Conservation (phyloP, 176 grass and related monocot species). For the Oryza longistaminata region DNA sequence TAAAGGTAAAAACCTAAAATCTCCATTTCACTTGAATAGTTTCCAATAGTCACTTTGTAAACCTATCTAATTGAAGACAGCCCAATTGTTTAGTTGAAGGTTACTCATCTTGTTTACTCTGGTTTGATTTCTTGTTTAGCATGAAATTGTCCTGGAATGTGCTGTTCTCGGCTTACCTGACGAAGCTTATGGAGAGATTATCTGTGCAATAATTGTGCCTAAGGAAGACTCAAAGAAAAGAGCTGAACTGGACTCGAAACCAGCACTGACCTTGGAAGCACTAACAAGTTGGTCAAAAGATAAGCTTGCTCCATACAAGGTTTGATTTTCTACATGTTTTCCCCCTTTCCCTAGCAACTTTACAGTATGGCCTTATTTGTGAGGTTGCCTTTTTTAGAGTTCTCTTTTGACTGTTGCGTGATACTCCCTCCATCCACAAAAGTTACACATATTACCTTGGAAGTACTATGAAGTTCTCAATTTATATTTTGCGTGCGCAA, state of each 20-base stretch:
- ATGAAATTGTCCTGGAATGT: constrained; percentile 68
- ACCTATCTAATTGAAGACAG: neutral
- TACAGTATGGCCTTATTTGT: neutral
- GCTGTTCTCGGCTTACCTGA: constrained; percentile 83
- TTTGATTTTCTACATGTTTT: constrained; percentile 40
- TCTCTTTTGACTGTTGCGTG: neutral
- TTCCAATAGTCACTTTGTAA: neutral
- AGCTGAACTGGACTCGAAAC: constrained; percentile 52
- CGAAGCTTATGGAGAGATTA: constrained; percentile 83
- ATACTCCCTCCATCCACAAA: neutral
- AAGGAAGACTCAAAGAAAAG: constrained; percentile 56
- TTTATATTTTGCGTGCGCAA: neutral
- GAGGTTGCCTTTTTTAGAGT: neutral
- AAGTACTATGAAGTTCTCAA: neutral
- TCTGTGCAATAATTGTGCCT: constrained; percentile 82
- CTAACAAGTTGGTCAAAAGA: constrained; percentile 82
- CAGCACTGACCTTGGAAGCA: constrained; percentile 67
- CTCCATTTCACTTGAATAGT: neutral
- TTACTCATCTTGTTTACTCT: constrained; percentile 21
- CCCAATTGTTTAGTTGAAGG: neutral
- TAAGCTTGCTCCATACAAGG: constrained; percentile 98
- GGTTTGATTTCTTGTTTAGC: constrained; percentile 41
- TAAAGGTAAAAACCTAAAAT: constrained; percentile 31
- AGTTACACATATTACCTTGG: too few relatives aligned
- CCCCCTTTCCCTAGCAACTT: neutral